Evolutionary conservation across 2,329 filamentous ascomycete genomes (phyloP), one percentile per base, ranked within the genome.

Genomic region (Pyrenophora seminiperda): DNA sequence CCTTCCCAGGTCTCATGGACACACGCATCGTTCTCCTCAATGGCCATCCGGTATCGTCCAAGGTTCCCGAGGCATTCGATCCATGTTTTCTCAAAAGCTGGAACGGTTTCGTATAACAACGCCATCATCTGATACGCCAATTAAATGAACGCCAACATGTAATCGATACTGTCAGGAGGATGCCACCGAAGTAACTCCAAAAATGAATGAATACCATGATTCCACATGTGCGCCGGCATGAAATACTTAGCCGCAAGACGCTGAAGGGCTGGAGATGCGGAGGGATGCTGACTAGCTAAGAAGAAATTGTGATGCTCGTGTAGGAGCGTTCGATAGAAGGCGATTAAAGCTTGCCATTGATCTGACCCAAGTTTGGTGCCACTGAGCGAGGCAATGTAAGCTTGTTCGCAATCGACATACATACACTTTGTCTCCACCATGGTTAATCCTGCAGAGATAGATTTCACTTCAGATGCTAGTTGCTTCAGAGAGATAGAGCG

Each of bases 221-320:
- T 81, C 94, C 93, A 97, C 89, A 97, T 94, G 0, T 92, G 79
- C 0, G 90, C 91, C 0, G 93, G 92, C 90, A 97, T 97, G 0
- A 86, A 85, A 61, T 96, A 96, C 54, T 94, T 93, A 0, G 82
- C 81, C 0, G 91, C 87, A 0, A 97, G 72, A 0, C 83, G 77
- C 3, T 83, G 80, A 0, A 97, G 70, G 0, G 86, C 83, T 0
- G 80, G 79, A 19, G 81, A 89, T 0, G 91, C 90, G 0, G 86
- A 88, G 1, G 63, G 92, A 65, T 97, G 91, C 59, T 97, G 91
- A 0, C 85, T 89, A 0, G 92, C 92, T 1, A 96, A 76, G 49
- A 97, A 92, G 47, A 80, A 80, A 48, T 80, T 77, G 56, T 80
- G 77, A 49, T 80, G 77, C 53, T 96, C 90, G 55, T 94, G 85